phyloP scores from a whole-genome alignment of 2,329 filamentous ascomycete species.

The Claviceps purpurea region DNA sequence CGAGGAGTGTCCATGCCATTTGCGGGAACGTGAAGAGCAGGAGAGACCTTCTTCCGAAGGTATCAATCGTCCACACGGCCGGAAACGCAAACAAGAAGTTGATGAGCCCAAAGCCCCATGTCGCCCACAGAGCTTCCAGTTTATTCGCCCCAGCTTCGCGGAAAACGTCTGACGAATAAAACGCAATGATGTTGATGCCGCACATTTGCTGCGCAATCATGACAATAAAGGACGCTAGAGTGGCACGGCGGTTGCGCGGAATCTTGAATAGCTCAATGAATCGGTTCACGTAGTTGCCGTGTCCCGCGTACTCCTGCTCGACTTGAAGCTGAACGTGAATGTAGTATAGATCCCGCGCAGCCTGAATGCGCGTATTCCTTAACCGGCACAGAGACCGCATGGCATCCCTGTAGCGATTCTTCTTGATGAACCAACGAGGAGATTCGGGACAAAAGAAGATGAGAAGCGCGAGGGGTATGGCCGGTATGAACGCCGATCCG shows the following conservation, averaged over 20 bases:
- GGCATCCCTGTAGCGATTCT: constrained; percentile 46
- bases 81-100: constrained; percentile 47
- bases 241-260: constrained; percentile 57
- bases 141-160: constrained; percentile 39
- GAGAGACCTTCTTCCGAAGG: constrained; percentile 39
- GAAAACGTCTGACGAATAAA: constrained; percentile 57
- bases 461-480: constrained; percentile 39
- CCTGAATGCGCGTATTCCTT: constrained; percentile 42
- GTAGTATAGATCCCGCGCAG: constrained; percentile 48
- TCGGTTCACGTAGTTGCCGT: constrained; percentile 45
- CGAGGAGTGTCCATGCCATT: constrained; percentile 27
- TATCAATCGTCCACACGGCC: constrained; percentile 46
- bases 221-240: constrained; percentile 61
- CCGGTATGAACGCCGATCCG: constrained; percentile 49
- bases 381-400: constrained; percentile 40
- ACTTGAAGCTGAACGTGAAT: constrained; percentile 51
- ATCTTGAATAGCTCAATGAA: constrained; percentile 56
- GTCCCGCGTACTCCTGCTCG: constrained; percentile 36
- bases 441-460: constrained; percentile 57
- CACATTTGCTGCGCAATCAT: constrained; percentile 71
- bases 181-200: constrained; percentile 60
- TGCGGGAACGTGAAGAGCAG: constrained; percentile 29
- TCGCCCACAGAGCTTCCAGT: constrained; percentile 44
- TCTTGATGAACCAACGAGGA: constrained; percentile 54
- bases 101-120: constrained; percentile 43